Evolutionary conservation across 495 filamentous ascomycete genomes (phyloP), one percentile per base, ranked within the genome.

Genomic region (Bombardia bombarda): DNA sequence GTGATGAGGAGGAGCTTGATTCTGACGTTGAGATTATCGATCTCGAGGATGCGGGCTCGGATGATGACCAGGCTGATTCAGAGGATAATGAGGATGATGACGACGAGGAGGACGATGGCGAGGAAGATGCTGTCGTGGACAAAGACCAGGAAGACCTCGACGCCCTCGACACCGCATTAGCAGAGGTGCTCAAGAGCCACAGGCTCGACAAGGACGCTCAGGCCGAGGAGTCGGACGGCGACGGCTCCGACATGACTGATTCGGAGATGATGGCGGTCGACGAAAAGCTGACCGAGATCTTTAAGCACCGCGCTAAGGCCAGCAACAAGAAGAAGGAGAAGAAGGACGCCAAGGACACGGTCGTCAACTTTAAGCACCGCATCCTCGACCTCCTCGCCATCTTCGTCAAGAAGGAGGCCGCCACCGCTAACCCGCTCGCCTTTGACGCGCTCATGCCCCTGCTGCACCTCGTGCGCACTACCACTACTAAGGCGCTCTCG

Each of bases 181-280:
- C 84, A 21, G 70, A 78, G 40, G 83, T 83, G 3, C 78, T 95
- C 9, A 74, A 77, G 16, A 82, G 78, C 31, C 77, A 79, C 51
- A 69, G 70, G 16, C 67, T 77, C 14, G 71, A 80, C 49, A 50
- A 69, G 24, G 63, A 76, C 35, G 70, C 62, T 3, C 69, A 72
- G 3, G 61, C 59, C 3, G 59, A 55, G 6, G 45, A 42, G 13
- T 78, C 77, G 0, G 80, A 83, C 38, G 12, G 7, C 12, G 67
- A 70, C 24, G 78, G 76, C 49, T 78, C 77, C 0, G 86, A 92
- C 58, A 92, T 95, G 85, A 80, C 86, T 42, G 92, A 97, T 65
- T 87, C 88, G 31, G 86, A 95, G 55, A 98, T 98, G 92, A 82
- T 95, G 65, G 80, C 79, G 10, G 66, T 97, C 23, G 92, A 98